Evolutionary conservation across 306 rosid genomes (phyloP), one percentile per base, ranked within the genome.

Genomic region (Hippophae tibetana): DNA sequence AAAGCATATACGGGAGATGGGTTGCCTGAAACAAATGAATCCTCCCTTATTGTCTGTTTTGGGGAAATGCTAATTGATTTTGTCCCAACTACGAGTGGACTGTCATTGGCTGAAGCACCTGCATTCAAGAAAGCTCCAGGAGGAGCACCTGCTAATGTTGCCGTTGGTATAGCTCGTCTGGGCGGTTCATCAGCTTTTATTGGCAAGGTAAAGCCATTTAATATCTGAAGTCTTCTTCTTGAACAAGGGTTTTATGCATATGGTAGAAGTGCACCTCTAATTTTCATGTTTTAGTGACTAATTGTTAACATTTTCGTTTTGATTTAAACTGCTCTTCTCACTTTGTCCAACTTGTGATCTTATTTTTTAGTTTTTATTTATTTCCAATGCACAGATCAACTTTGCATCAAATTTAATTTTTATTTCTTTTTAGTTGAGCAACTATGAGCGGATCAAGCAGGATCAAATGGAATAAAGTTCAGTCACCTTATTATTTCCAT

Each of bases 111-210:
- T 41, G 98, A 87, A 57, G 83, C 93, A 43, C 87, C 96, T 66
- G 98, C 93, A 3, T 92, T 87, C 71, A 79, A 92, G 67, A 92
- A 92, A 73, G 98, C 98, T 71, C 81, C 98, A 9, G 98, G 97
- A 25, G 97, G 97, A 59, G 97, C 96, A 62, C 98, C 96, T 70
- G 98, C 98, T 23, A 90, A 90, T 74, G 98, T 90, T 72, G 96
- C 98, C 13, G 98, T 90, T 52, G 98, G 93, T 63, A 78, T 90
- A 75, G 73, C 98, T 47, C 82, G 98, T 47, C 86, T 90, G 46
- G 98, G 98, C 58, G 96, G 98, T 61, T 87, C 92, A 51, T 75
- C 98, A 1, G 98, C 98, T 69, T 87, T 90, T 68, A 85, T 87
- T 44, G 98, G 98, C 56, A 90, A 90, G 96, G 98, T 90, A 78